Evolutionary conservation across 352 stramenopile genomes (phyloP), one percentile per base, ranked within the genome.

Genomic region (Blastocystis sp.): DNA sequence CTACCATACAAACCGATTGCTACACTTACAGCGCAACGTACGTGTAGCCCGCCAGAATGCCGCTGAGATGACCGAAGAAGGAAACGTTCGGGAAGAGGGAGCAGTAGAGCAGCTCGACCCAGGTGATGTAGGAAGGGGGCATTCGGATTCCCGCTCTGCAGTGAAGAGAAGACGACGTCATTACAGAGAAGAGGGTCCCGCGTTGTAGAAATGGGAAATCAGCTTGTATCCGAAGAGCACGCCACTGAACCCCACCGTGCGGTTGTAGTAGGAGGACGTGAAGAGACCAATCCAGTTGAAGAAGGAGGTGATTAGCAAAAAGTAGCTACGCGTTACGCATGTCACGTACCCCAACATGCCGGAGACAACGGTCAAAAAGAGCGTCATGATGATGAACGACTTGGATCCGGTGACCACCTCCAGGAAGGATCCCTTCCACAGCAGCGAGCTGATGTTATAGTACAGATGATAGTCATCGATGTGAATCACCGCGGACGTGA

Each of bases 361-460:
- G 3, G 66, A 76, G 10, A 48, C 66, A n/a, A 76, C 19, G 2
- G 52, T 17, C 2, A 76, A 38, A 45, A 76, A 76, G 34, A 56
- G 9, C 3, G 66, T 76, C 66, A 76, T 76, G 2, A 76, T 0
- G 19, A 56, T 2, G 66, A 76, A 76, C 0, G 21, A 23, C 48
- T 76, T 76, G 41, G 66, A 52, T 71, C 74, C 74, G 40, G 48
- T 82, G 0, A 43, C 23, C 4, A 82, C 38, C 70, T 82, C 74
- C 5, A 82, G 45, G 45, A 67, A 65, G 2, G 28, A 66, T 21
- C 56, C 56, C 21, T 82, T 82, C 74, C 74, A 82, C n/a, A 82
- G 74, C 23, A 82, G 34, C 5, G 74, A 82, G 59, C 74, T 82
- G 41, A 82, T n/a, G 45, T 82, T 82, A 64, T 82, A 82, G 45